These are phyloP conservation scores for Crithidia acanthocephali DNA, from an alignment of 208 protist species.

Conservation along the genomic window DNA sequence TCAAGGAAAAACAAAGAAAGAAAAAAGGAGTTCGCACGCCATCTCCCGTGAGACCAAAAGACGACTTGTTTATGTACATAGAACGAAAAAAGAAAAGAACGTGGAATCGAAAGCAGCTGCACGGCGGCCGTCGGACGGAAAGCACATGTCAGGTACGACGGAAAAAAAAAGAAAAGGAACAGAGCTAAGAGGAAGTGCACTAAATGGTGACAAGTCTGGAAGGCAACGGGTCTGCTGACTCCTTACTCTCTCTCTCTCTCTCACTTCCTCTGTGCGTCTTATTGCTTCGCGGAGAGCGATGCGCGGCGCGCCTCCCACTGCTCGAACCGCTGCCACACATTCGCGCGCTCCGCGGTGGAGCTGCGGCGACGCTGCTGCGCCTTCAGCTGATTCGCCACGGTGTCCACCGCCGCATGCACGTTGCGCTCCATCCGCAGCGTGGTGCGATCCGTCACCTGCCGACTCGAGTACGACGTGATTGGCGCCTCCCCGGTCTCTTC, in stretches of 20 bases:
- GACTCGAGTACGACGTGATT: background rate
- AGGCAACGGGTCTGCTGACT: too few species aligned
- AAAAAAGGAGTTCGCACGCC: background rate
- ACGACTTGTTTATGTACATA: too few species aligned
- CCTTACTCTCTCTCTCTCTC: too few species aligned
- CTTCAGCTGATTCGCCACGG: constrained; percentile 39
- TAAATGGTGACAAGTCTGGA: too few species aligned
- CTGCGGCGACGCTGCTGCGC: constrained; percentile 17
- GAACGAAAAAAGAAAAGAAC: too few species aligned
- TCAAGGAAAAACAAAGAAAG: background rate
- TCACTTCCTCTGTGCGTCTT: too few species aligned
- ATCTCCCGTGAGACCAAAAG: background rate
- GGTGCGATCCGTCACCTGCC: constrained; percentile 19
- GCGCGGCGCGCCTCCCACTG: constrained; percentile 60
- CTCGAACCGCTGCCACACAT: constrained; percentile 71
- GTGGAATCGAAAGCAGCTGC: too few species aligned
- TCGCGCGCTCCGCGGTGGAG: constrained; percentile 18
- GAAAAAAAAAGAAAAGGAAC: too few species aligned
- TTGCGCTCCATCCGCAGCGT: constrained; percentile 30
- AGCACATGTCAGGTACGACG: too few species aligned
- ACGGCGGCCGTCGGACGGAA: too few species aligned
- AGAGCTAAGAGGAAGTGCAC: too few species aligned
- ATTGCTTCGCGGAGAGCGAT: constrained; percentile 3
- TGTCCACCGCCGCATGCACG: constrained; percentile 42
- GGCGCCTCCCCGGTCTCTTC: background rate